These are phyloP conservation scores for Alloteropsis angusta DNA, from an alignment of 202 grass and related monocot genomes.

Conservation along the genomic window DNA sequence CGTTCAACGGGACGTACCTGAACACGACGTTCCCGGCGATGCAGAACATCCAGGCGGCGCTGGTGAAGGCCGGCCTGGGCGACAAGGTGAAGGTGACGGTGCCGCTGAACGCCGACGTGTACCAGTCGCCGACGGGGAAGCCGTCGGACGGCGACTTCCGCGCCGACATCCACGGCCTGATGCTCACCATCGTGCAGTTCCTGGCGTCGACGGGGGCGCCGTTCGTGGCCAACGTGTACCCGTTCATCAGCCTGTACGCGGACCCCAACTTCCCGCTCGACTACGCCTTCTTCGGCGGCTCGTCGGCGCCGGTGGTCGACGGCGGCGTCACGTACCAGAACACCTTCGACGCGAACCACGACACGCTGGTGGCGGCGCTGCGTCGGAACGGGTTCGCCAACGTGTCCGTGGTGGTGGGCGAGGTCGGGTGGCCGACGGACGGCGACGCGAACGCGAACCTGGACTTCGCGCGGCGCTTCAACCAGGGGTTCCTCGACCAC, in stretches of 20 bases:
- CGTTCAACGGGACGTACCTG: constrained; percentile 68
- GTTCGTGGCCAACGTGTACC: constrained; percentile 88
- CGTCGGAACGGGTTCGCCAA: constrained; percentile 62
- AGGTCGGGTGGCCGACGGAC: constrained; percentile 90
- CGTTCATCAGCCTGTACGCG: constrained; percentile 80
- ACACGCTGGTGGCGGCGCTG: constrained; percentile 74
- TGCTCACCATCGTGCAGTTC: constrained; percentile 71
- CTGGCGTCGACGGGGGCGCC: constrained; percentile 56
- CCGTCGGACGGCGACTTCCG: constrained; percentile 94
- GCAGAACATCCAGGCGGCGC: constrained; percentile 80
- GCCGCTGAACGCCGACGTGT: constrained; percentile 84
- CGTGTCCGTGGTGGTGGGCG: constrained; percentile 67
- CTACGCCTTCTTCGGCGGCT: constrained; percentile 89
- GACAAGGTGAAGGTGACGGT: constrained; percentile 69
- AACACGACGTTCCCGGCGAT: constrained; percentile 79
- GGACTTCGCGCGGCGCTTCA: constrained; percentile 54
- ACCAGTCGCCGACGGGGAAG: constrained; percentile 46
- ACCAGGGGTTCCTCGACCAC: constrained; percentile 63
- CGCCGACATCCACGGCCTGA: constrained; percentile 62
- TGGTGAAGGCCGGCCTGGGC: constrained; percentile 55
- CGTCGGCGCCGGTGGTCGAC: constrained; percentile 43
- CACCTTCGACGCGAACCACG: constrained; percentile 89
- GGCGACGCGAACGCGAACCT: constrained; percentile 64
- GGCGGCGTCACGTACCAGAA: constrained; percentile 64
- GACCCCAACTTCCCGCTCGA: constrained; percentile 89